Evolutionary conservation across 2,329 filamentous ascomycete genomes (phyloP).

Genomic region (Penicillium fuscoglaucum): DNA sequence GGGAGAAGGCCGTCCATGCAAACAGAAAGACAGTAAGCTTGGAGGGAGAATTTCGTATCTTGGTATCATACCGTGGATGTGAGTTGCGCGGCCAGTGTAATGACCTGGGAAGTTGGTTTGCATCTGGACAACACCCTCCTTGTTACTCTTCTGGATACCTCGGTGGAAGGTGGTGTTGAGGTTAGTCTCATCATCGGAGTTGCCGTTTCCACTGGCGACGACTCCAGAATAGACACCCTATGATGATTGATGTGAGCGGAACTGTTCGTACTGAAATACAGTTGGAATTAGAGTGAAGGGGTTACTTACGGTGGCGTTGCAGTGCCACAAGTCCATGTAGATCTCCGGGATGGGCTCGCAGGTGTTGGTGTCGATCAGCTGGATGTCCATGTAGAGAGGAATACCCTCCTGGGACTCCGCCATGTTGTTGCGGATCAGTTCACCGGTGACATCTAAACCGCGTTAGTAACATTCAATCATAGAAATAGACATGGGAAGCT

Average conservation of each 20-base stretch:
- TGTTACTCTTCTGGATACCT: conserved; percentile 47
- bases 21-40: too few relatives aligned
- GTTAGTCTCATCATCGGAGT: conserved; percentile 40
- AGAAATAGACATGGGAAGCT: not conserved
- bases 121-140: conserved; percentile 46
- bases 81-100: conserved; percentile 43
- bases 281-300: too few relatives aligned
- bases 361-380: conserved; percentile 43
- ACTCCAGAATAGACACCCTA: conserved; percentile 44
- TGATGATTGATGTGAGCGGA: not conserved
- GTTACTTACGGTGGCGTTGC: conserved; percentile 39
- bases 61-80: conserved; percentile 33
- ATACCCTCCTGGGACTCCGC: conserved; percentile 39
- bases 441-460: conserved; percentile 36
- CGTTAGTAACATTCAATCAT: not conserved
- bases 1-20: too few relatives aligned
- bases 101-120: conserved; percentile 49
- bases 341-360: conserved; percentile 43
- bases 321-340: conserved; percentile 45
- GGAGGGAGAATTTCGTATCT: not conserved
- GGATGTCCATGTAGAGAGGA: conserved; percentile 44
- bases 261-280: not conserved
- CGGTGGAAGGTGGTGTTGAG: conserved; percentile 48
- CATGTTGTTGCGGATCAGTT: conserved; percentile 42
- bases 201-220: conserved; percentile 39